A percentile compares a stretch with the other conserved stretches of the same genome.
Conservation (phyloP, 176 grass and related monocot genomes). For the Cocos nucifera region DNA sequence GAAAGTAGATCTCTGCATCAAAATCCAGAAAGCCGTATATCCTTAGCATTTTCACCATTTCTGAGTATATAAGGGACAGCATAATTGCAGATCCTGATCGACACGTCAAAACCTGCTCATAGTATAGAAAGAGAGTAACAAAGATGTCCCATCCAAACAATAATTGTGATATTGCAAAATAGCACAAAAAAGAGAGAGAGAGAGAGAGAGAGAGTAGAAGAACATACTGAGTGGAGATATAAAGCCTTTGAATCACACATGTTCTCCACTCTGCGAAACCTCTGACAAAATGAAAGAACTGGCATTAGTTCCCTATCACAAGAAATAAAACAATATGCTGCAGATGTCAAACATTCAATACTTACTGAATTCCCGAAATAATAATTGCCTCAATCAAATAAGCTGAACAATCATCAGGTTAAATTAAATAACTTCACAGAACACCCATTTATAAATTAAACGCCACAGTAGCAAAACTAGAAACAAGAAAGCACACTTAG, state of each 20-base stretch:
- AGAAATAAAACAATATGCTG: not conserved
- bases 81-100: slow-evolving; percentile 66
- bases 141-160: too few species aligned
- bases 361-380: too few species aligned
- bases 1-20: slow-evolving; percentile 72
- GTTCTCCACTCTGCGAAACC: slow-evolving; percentile 51
- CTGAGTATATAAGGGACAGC: slow-evolving; percentile 86
- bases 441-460: too few species aligned
- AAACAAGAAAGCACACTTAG: too few species aligned
- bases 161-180: not conserved
- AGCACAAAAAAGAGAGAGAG: not conserved
- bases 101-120: slow-evolving; percentile 64
- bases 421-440: too few species aligned
- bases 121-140: slow-evolving; percentile 4
- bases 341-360: too few species aligned
- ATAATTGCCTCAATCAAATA: too few species aligned
- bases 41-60: slow-evolving; percentile 61
- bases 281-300: slow-evolving; percentile 19
- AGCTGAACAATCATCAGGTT: too few species aligned
- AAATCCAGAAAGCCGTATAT: slow-evolving; percentile 64
- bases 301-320: not conserved
- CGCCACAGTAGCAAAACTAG: too few species aligned
- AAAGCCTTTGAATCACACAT: slow-evolving; percentile 41
- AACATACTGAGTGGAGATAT: slow-evolving; percentile 84
- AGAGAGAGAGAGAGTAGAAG: not conserved